Base-by-base conservation (phyloP, 169 alveolate species). In the Hammondia hammondi region DNA sequence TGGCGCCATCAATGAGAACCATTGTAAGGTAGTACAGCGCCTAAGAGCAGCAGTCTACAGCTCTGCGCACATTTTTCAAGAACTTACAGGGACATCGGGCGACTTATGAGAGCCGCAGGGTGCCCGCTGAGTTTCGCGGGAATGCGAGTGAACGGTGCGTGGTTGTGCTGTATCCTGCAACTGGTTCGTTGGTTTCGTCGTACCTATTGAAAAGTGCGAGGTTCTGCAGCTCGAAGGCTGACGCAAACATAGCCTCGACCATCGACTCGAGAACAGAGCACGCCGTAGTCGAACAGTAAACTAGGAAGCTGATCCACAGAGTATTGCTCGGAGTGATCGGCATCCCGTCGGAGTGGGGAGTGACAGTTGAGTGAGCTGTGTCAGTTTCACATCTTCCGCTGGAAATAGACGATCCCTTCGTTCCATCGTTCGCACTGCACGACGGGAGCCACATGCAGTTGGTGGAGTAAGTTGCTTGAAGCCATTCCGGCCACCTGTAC, bases 241-340 rank as follows among this genome's bases (percentile, higher is more conserved):
- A 82, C 7, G 90, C 90, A 35, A 82, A 82, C 37, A 5, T 82
- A 35, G 90, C 90, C 43, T 82, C 90, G 35, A 43, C 43, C 37
- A 82, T 35, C n/a, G 71, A 17, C 27, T 4, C 71, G 0, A 82
- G 90, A 21, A 46, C 70, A 10, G 90, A 27, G 21, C 48, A 29
- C 12, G 90, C 70, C n/a, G 57, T 35, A 29, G 72, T 45, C 35
- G 57, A 43, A 12, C 3, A 0, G 70, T 45, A 82, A 10, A 43
- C 70, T 6, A 82, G 90, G 70, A 82, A 82, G 37, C 39, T 43
- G 29, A 90, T 57, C 94, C 94, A 90, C 43, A 90, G 88, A 10
- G 94, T 90, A 88, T 90, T 90, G 4, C 84, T 72, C 24, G 94
- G 87, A 21, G 85, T 70, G 45, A 88, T 88, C 56, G 14, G n/a